Evolutionary conservation across 2,329 filamentous ascomycete genomes (phyloP).

Genomic region (Botryotinia narcissicola): DNA sequence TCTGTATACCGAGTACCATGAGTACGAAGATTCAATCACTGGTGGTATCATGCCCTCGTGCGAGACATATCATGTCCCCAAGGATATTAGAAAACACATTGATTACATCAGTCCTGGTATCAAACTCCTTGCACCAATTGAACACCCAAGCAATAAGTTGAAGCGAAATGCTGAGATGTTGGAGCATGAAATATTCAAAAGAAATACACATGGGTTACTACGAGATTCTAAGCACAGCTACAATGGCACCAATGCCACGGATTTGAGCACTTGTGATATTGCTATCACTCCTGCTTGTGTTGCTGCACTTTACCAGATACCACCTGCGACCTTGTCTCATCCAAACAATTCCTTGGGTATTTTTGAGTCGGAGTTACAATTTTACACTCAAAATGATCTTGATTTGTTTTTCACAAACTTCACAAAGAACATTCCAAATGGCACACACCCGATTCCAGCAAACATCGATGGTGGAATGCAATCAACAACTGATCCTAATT

Average conservation of each 20-base stretch:
- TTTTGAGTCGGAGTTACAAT: constrained; percentile 41
- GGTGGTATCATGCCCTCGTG: constrained; percentile 38
- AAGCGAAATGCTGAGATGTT: constrained; percentile 16
- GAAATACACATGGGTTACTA: constrained; percentile 18
- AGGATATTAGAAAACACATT: constrained; percentile 47
- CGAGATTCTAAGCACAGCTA: neutral
- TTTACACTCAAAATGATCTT: constrained; percentile 41
- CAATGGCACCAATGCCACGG: constrained; percentile 44
- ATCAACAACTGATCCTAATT: constrained; percentile 29
- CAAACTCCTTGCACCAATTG: constrained; percentile 44
- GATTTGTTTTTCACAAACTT: constrained; percentile 38
- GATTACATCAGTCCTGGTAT: constrained; percentile 51
- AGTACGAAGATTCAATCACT: constrained; percentile 47
- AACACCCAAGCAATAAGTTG: constrained; percentile 25
- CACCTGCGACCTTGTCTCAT: constrained; percentile 23
- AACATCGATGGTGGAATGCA: constrained; percentile 42
- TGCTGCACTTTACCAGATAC: constrained; percentile 40
- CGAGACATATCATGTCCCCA: constrained; percentile 46
- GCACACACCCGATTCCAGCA: constrained; percentile 37
- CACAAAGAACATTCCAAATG: constrained; percentile 35
- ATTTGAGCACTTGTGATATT: constrained; percentile 37
- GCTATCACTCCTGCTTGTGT: constrained; percentile 34
- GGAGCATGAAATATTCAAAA: neutral
- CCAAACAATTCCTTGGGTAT: constrained; percentile 41
- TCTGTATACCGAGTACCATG: constrained; percentile 39